Evolutionary conservation across 2,329 filamentous ascomycete species (phyloP), one percentile per base, ranked within the genome.

Genomic region (Dendrostoma leiphaemia): DNA sequence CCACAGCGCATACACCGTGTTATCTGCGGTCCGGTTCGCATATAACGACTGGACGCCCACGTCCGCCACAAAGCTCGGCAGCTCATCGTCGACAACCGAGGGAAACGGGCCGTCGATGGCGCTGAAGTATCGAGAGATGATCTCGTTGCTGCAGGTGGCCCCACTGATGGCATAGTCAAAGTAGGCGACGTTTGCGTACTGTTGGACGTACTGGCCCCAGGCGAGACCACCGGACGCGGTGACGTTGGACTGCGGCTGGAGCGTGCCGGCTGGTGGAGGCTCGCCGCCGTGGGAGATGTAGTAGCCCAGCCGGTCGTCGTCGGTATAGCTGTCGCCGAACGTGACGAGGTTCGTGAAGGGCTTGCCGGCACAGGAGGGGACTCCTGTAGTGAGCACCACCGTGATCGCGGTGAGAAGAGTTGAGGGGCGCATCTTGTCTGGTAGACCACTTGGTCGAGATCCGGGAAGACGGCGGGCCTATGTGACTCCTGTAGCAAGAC

Each of bases 261-360:
- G 64, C 13, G 67, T 62, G 8, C 87, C 88, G 1, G 83, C 70
- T 0, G 88, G 86, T 1, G 89, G 88, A 1, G 82, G 74, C 6
- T 73, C 70, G 38, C 82, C 83, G 61, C 83, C 74, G 60, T 87
- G 73, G 31, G 63, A 69, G 54, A 73, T 70, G 64, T 91, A 87
- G 65, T 89, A 91, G 9, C 65, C 64, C 9, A 89, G 66, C 9
- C 89, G 81, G 12, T 79, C 82, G 62, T 91, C 86, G 64, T 92
- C 89, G 1, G 87, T 90, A 64, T 88, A 91, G 68, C 86, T 90
- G 67, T 91, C 86, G 12, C 88, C 88, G 64, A 91, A 91, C 0
- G 84, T 78, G 35, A 90, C 79, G 34, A 90, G 67, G 47, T 82
- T 85, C 26, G 82, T 76, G 64, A 90, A 84, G 5, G 56, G 46